A percentile compares a stretch with the other conserved stretches of the same genome.
phyloP scores from a whole-genome alignment of 306 rosid genomes.

The Nissolia schottii region DNA sequence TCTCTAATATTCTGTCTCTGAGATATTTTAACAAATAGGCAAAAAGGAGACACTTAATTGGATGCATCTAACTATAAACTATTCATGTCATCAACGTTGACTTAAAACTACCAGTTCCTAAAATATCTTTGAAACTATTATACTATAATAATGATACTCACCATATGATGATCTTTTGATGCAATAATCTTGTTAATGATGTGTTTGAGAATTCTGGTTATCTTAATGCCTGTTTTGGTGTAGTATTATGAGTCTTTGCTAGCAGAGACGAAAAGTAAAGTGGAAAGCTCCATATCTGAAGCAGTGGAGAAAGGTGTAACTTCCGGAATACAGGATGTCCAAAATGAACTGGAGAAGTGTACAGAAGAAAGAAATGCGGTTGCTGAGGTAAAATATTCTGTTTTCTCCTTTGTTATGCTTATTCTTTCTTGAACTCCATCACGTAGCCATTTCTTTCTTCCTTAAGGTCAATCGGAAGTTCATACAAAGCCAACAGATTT shows the following conservation, averaged over 20 bases:
- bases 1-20: constrained; percentile 7
- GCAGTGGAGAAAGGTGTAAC: constrained; percentile 71
- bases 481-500: constrained; percentile 70
- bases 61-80: not conserved
- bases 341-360: constrained; percentile 61
- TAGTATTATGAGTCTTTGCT: constrained; percentile 77
- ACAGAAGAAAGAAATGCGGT: constrained; percentile 51
- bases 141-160: constrained; percentile 20
- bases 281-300: constrained; percentile 56
- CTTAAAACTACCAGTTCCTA: not conserved
- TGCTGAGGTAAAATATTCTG: constrained; percentile 46
- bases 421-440: not conserved
- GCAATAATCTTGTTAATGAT: not conserved
- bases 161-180: constrained; percentile 16
- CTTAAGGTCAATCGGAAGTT: constrained; percentile 59
- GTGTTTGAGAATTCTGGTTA: constrained; percentile 12
- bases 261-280: constrained; percentile 63
- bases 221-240: constrained; percentile 14
- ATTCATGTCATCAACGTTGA: constrained; percentile 13
- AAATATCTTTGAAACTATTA: constrained; percentile 11
- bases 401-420: not conserved
- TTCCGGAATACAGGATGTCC: constrained; percentile 64
- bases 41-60: not conserved
- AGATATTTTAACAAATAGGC: constrained; percentile 14
- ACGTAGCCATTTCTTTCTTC: constrained; percentile 16